Percentiles rank a stretch among this genome's conserved stretches.
Conservation (phyloP, 2,329 filamentous ascomycete genomes). For the Ceratocystis harringtonii region DNA sequence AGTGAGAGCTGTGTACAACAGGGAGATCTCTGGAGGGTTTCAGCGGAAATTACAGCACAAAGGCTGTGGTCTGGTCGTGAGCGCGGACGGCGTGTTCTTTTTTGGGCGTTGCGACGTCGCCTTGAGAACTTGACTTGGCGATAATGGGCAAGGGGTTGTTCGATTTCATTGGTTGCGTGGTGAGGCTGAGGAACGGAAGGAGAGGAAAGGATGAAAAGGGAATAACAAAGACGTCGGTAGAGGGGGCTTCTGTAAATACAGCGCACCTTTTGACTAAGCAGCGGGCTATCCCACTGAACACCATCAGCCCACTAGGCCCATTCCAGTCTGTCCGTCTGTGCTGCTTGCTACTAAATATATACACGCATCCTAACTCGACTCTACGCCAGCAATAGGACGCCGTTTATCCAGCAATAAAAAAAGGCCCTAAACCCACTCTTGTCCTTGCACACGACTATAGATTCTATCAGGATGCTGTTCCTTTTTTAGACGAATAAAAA, state of each 20-base stretch:
- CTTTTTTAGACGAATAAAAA: not conserved
- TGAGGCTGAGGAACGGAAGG: not conserved
- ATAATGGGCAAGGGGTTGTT: not conserved
- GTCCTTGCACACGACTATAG: too few relatives aligned
- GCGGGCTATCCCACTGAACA: too few relatives aligned
- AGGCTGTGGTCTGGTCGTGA: not conserved
- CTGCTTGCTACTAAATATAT: too few relatives aligned
- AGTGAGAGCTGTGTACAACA: too few relatives aligned
- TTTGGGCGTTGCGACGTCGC: not conserved
- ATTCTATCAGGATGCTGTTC: not conserved
- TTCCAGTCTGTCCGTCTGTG: too few relatives aligned
- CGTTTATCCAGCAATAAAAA: not conserved
- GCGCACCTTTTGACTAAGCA: not conserved
- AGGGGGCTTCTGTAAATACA: conserved; percentile 1
- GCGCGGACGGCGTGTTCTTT: not conserved
- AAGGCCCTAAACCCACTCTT: not conserved
- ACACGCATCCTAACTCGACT: not conserved
- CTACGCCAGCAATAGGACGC: not conserved
- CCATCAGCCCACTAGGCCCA: too few relatives aligned
- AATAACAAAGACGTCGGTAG: not conserved
- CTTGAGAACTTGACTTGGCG: too few relatives aligned
- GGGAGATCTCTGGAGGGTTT: not conserved
- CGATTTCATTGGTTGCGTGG: not conserved
- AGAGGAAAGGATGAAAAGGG: not conserved
- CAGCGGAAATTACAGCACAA: not conserved